Evolutionary conservation across 2,329 filamentous ascomycete species (phyloP).

Genomic region (Exophiala viscosa): DNA sequence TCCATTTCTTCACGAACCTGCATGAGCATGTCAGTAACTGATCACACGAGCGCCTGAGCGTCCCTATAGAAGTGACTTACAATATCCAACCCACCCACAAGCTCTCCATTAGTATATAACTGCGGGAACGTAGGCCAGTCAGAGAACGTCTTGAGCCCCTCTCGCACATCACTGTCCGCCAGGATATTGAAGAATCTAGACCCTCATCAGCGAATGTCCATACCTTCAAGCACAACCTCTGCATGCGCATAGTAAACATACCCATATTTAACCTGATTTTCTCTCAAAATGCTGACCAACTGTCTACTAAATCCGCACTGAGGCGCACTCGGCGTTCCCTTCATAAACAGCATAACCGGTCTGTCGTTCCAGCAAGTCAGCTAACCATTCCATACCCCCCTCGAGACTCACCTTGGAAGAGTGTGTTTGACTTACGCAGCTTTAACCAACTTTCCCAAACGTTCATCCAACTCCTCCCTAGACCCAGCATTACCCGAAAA

Average conservation of each 20-base stretch:
- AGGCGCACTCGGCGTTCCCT: conserved; percentile 81
- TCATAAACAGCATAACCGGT: conserved; percentile 97
- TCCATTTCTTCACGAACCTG: conserved; percentile 92
- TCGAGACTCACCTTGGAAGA: neutral
- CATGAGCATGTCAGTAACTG: conserved; percentile 24
- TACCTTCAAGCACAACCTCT: no score
- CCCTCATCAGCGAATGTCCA: no score
- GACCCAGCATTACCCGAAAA: conserved; percentile 52
- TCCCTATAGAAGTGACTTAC: conserved; percentile 53
- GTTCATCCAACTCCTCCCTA: conserved; percentile 80
- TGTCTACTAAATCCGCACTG: conserved; percentile 93
- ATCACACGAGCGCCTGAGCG: neutral
- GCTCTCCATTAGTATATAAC: conserved; percentile 83
- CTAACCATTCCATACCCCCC: neutral
- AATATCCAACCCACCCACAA: conserved; percentile 93
- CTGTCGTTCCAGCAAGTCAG: conserved; percentile 8
- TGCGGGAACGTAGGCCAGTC: conserved; percentile 99
- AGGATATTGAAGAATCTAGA: conserved; percentile 91
- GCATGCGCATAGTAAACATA: conserved; percentile 6
- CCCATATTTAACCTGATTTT: conserved; percentile 85
- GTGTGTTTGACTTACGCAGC: conserved; percentile 61
- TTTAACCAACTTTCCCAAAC: conserved; percentile 80
- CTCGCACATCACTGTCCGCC: conserved; percentile 92
- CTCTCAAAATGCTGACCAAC: conserved; percentile 78
- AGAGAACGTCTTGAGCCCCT: conserved; percentile 94